Base-by-base conservation (phyloP, 1,284 basidiomycete genomes). In the Marasmius fiardii region DNA sequence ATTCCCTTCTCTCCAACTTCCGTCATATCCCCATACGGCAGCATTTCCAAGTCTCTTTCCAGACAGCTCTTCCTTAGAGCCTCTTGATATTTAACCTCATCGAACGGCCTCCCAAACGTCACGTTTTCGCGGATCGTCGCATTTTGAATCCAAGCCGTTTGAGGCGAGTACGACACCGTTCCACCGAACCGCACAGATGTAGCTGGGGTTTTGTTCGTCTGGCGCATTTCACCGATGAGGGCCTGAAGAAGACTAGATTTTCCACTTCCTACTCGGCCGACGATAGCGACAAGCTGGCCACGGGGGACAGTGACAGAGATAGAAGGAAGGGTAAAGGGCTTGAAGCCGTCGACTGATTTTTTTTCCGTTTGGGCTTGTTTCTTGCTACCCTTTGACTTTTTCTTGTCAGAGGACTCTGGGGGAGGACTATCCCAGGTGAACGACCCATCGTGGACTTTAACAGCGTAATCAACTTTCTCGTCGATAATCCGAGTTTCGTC, bases 1-100 rank as follows among this genome's bases (percentile, higher is more conserved):
- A 93, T 89, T n/a, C 88, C 88, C 72, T 87, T 91, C 71, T 95
- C 93, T n/a, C 93, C 93, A 51, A 96, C 94, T 68, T 94, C 91
- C 0, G 94, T 96, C 59, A 88, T 66, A 65, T 97, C 92, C 3
- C 91, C 91, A 58, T 90, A 78, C 1, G 91, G 87, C 37, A 94
- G 77, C 71, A 93, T 83, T 43, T 88, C 88, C 23, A 95, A 73
- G 71, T 95, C 92, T 2, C 85, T 80, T 60, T 88, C 85, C 26
- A 95, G 75, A 64, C 88, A 93, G 0, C 90, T 81, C 64, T 90
- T 85, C 11, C 77, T 75, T 18, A 95, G 74, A 1, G 87, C 91
- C 39, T 81, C 81, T 86, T 87, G 88, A 67, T 93, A 95, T 33
- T 82, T 78, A 47, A 83, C 81, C 62, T 90, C 84, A 45, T 95